These are phyloP conservation scores for Cordyceps javanica DNA, from an alignment of 2,329 filamentous ascomycete species.

Conservation along the genomic window DNA sequence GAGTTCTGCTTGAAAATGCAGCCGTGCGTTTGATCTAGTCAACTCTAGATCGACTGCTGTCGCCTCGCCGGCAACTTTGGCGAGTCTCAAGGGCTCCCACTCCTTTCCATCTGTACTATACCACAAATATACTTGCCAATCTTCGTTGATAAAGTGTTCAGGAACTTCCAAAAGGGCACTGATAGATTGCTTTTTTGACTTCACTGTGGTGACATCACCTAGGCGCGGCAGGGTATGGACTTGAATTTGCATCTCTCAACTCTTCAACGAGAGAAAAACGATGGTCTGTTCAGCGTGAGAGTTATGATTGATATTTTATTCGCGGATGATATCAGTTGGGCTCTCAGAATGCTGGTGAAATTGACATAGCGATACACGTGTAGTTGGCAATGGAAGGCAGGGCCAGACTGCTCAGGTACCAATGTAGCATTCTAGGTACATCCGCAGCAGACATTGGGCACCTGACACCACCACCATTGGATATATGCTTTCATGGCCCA, in stretches of 20 bases:
- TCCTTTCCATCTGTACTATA: slow-evolving; percentile 51
- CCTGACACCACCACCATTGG: neutral
- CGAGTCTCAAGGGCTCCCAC: slow-evolving; percentile 47
- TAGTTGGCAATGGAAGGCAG: no score
- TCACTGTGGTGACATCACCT: slow-evolving; percentile 63
- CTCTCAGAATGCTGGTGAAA: neutral
- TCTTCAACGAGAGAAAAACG: neutral
- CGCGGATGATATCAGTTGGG: neutral
- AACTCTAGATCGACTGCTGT: slow-evolving; percentile 43
- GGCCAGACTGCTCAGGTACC: no score
- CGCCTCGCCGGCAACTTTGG: slow-evolving; percentile 18
- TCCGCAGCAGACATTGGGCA: neutral
- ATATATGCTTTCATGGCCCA: neutral
- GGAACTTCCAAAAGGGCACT: slow-evolving; percentile 65
- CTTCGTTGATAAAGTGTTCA: slow-evolving; percentile 42
- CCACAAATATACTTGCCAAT: slow-evolving; percentile 74
- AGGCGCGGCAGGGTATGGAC: slow-evolving; percentile 61
- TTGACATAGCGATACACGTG: no score
- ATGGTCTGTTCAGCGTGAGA: neutral
- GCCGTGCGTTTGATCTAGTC: slow-evolving; percentile 22
- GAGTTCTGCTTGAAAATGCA: slow-evolving; percentile 51
- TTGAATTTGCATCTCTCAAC: slow-evolving; percentile 28
- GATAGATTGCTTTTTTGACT: slow-evolving; percentile 47
- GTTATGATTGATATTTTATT: neutral
- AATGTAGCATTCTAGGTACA: neutral